Conservation (phyloP, 208 protist species). For the Naegleria fowleri region DNA sequence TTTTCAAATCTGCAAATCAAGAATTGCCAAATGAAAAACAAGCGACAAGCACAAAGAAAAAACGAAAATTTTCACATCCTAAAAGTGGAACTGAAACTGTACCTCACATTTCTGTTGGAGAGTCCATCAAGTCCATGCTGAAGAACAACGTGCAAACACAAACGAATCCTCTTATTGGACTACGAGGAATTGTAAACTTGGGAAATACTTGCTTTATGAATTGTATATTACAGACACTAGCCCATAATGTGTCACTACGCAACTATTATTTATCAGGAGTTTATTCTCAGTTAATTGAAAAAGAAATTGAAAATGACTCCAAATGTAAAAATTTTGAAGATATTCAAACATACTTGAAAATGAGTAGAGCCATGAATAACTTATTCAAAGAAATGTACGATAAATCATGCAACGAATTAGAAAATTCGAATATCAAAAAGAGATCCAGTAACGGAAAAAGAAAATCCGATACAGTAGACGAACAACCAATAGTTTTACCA, state of each 20-base stretch:
- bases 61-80: neutral
- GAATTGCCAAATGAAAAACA: neutral
- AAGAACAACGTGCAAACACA: neutral
- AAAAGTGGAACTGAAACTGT: neutral
- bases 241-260: constrained; percentile 58
- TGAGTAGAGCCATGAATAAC: neutral
- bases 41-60: neutral
- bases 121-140: neutral
- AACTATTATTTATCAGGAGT: constrained; percentile 57
- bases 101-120: neutral
- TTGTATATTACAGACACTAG: constrained; percentile 57
- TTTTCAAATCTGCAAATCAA: neutral
- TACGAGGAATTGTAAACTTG: constrained; percentile 63
- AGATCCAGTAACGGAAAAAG: neutral
- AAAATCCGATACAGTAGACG: neutral
- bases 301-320: constrained; percentile 36
- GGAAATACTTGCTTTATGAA: constrained; percentile 77
- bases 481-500: constrained; percentile 25
- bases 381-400: constrained; percentile 7
- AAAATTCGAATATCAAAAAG: neutral
- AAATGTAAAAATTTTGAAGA: constrained; percentile 18
- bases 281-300: constrained; percentile 33
- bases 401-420: neutral
- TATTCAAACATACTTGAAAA: constrained; percentile 7
- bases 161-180: constrained; percentile 32